Base-by-base conservation (phyloP, 257 asterid genomes). In the Fraxinus americana region DNA sequence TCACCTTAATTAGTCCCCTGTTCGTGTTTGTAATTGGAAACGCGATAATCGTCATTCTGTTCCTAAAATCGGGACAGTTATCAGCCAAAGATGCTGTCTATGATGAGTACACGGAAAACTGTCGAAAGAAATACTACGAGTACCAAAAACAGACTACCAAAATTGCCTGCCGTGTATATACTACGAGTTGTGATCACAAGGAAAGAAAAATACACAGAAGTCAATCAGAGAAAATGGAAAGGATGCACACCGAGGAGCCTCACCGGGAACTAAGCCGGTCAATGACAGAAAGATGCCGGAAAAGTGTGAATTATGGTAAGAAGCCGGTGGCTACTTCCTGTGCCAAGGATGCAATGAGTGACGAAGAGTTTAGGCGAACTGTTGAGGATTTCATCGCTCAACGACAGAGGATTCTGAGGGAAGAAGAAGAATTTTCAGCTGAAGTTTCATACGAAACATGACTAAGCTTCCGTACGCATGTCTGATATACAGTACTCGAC, bases 311-410 rank as follows among this genome's bases (percentile, higher is more conserved):
- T 4, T 59, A 38, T 9, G 76, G 69, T 39, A 68, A 45, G 80
- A 73, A 59, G 72, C 52, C 73, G 67, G 67, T 74, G 9, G 61
- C 43, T 50, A 75, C 34, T 13, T 69, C 83, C 0, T 35, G 41
- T 17, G 74, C 74, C 7, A 90, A 85, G 78, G 97, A 92, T 30
- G 88, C 86, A 82, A 87, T 92, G 96, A 92, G 92, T 83, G 68
- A 84, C 67, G 98, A 94, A 52, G 97, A 92, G 52, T 94, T 94
- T 86, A 89, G 97, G 52, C 84, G 74, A 2, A 89, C 86, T 23
- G 91, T 94, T 52, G 98, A 94, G 82, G 95, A 88, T 70, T 94
- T 92, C 67, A 94, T 94, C 50, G 94, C 97, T 29, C 87, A 94
- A 70, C 97, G 90, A 77, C 97, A 91, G 83, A 87, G 88, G 87